phyloP scores from a whole-genome alignment of 306 rosid genomes.

The Casuarina cunninghamiana region DNA sequence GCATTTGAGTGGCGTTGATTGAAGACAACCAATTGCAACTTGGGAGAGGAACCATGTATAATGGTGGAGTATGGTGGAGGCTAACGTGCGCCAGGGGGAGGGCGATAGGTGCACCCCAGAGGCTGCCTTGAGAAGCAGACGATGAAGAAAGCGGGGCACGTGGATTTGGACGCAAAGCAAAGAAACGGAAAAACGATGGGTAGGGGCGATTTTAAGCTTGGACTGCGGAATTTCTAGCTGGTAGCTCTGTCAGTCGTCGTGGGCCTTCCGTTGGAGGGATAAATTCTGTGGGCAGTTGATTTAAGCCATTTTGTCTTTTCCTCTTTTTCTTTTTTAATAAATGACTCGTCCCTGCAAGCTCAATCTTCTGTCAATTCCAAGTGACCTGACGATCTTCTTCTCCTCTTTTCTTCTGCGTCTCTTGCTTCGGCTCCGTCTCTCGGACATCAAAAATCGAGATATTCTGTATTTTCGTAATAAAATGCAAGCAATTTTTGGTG shows the following conservation, averaged over 20 bases:
- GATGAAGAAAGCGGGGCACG: constrained; percentile 30
- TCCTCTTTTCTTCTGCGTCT: no score
- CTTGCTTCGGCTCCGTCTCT: no score
- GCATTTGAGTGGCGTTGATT: neutral
- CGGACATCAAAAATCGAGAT: no score
- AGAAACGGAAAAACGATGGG: neutral
- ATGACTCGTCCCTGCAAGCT: no score
- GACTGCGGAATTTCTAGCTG: neutral
- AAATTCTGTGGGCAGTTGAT: neutral
- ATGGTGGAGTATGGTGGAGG: constrained; percentile 18
- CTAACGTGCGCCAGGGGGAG: constrained; percentile 36
- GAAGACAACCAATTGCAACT: neutral
- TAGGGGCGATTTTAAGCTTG: neutral
- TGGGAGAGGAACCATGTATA: neutral
- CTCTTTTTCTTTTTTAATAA: no score
- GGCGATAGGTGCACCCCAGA: neutral
- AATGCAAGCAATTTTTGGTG: no score
- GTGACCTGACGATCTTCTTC: no score
- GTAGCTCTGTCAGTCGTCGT: neutral
- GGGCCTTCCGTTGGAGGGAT: neutral
- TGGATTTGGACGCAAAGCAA: constrained; percentile 1
- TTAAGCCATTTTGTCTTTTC: no score
- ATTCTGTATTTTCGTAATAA: no score
- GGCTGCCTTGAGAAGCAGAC: constrained; percentile 37
- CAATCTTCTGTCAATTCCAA: no score